Base-by-base conservation (phyloP, 1,139 yeast species). In the Casaregolazyma lundiana region DNA sequence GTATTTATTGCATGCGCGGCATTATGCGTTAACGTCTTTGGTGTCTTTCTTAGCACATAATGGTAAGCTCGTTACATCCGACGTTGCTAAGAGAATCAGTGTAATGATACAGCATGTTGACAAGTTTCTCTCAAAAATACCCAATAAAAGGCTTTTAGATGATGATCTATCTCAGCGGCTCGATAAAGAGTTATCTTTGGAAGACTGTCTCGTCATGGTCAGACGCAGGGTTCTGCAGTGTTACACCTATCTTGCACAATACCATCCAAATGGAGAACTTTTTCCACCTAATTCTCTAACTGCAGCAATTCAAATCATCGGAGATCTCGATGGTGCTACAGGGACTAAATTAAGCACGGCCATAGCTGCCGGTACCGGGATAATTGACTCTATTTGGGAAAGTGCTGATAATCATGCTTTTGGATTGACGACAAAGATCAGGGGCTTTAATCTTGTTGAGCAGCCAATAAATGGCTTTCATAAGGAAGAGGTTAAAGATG, bases 41-140 rank as follows among this genome's bases (percentile, higher is more conserved):
- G 53, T 58, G 4, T 58, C 65, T 1, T 71, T 70, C 48, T 46
- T 70, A 44, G 54, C 53, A n/a, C 57, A 58, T 47, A 70, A 69
- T 46, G 43, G 55, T n/a, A 54, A 55, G 24, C 56, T 71, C 13
- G 53, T 71, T 6, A 70, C 73, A 0, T 54, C 63, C 4, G 75
- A 71, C 51, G 67, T 71, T n/a, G 57, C 71, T 4, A 53, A 62
- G 24, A 53, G 73, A 7, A 46, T 70, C 16, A 59, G 66, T 9
- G 53, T 54, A 16, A 54, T 70, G 57, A 57, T 70, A 38, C 66
- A 64, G 19, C 62, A 60, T 29, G 46, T 45, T 11, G 58, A 69
- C 1, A 43, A 57, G 1, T 61, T 62, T 44, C 43, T 63, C 26
- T 57, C 59, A 15, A 48, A 57, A n/a, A 53, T 65, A 7, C 59